Evolutionary conservation across 192 early-diverging fungal species (phyloP).

Genomic region (Entomortierella beljakovae): DNA sequence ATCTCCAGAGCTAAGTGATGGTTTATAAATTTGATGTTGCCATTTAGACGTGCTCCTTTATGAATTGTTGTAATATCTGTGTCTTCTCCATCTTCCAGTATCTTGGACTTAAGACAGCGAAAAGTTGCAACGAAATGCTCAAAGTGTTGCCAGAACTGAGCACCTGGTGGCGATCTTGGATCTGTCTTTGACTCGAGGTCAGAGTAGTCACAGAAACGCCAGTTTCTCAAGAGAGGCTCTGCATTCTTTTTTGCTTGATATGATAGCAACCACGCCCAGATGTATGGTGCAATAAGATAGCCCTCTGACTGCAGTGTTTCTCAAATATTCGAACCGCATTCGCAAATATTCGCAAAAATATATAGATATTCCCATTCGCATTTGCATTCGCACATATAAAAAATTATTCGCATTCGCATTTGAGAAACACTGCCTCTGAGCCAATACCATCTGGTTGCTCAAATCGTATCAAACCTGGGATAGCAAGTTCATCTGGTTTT

Average conservation of each 20-base stretch:
- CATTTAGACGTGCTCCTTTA: constrained; percentile 39
- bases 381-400: too few relatives aligned
- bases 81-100: constrained; percentile 18
- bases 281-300: constrained; percentile 30
- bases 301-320: too few relatives aligned
- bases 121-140: constrained; percentile 47
- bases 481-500: constrained; percentile 29
- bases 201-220: constrained; percentile 23
- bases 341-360: too few relatives aligned
- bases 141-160: constrained; percentile 54
- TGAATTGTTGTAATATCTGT: constrained; percentile 25
- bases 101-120: constrained; percentile 37
- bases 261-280: constrained; percentile 50
- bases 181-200: constrained; percentile 35
- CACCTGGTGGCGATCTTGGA: constrained; percentile 35
- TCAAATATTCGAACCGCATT: too few relatives aligned
- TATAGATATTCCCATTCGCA: too few relatives aligned
- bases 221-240: constrained; percentile 34
- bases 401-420: too few relatives aligned
- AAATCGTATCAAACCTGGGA: constrained; percentile 35
- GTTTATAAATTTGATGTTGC: constrained; percentile 37
- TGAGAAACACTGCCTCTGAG: too few relatives aligned
- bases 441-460: constrained; percentile 1
- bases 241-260: constrained; percentile 1
- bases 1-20: constrained; percentile 21